phyloP scores from a whole-genome alignment of 2,329 filamentous ascomycete genomes.

The Fusarium sp. region DNA sequence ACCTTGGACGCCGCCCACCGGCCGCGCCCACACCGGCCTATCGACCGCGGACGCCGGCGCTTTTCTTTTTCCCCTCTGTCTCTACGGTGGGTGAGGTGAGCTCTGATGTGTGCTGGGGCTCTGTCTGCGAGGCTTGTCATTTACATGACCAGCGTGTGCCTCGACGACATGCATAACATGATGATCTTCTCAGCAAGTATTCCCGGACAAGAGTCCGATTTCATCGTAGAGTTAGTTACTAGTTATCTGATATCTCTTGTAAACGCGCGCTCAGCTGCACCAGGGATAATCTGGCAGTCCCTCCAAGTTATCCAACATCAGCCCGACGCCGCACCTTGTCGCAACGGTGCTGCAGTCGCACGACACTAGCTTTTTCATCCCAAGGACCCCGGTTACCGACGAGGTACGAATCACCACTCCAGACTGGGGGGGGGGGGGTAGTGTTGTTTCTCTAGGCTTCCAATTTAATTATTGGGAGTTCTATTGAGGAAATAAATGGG shows the following conservation, averaged over 20 bases:
- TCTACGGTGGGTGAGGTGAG: background rate
- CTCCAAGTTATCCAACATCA: conserved; percentile 18
- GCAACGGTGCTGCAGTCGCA: conserved; percentile 41
- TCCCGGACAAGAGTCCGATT: background rate
- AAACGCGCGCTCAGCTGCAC: background rate
- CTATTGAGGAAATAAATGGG: background rate
- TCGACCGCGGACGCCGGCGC: conserved; percentile 12
- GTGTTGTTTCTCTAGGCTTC: background rate
- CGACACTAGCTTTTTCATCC: conserved; percentile 24
- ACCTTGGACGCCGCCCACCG: conserved; percentile 35
- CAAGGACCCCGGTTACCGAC: conserved; percentile 30
- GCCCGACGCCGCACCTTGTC: conserved; percentile 31
- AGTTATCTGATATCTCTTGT: background rate
- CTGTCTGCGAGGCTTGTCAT: background rate
- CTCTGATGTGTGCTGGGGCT: background rate
- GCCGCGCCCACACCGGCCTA: conserved; percentile 26
- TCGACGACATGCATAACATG: background rate
- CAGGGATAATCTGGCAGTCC: conserved; percentile 8
- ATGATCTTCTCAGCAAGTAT: background rate
- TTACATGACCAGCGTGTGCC: background rate
- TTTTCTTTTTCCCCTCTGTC: background rate
- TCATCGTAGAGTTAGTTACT: background rate
- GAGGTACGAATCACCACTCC: conserved; percentile 36
- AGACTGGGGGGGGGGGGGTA: background rate
- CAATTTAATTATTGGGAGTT: conserved; percentile 2